These are phyloP conservation scores for Lipomyces starkeyi DNA, from an alignment of 805 yeast species.

Conservation along the genomic window DNA sequence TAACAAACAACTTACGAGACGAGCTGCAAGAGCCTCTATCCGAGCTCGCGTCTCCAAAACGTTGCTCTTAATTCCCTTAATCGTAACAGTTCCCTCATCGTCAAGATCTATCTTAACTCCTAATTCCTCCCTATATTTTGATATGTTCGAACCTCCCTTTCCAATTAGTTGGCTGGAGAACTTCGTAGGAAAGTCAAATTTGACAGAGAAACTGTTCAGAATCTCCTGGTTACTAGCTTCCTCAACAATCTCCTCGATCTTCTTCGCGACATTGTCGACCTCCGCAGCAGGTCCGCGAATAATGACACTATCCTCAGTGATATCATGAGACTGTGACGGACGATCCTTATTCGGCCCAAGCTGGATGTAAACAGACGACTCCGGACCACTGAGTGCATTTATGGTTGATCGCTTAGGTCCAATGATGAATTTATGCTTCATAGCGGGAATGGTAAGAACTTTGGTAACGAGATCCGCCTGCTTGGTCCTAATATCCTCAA, in stretches of 20 bases:
- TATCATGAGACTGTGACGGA: conserved; percentile 43
- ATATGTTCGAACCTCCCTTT: conserved; percentile 78
- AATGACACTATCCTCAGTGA: conserved; percentile 58
- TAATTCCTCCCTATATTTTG: conserved; percentile 69
- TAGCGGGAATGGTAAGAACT: conserved; percentile 58
- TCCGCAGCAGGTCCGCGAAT: conserved; percentile 74
- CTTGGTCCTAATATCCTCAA: conserved; percentile 63
- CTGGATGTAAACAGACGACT: conserved; percentile 47
- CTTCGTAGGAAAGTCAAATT: conserved; percentile 65
- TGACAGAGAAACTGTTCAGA: conserved; percentile 53
- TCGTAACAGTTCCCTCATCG: conserved; percentile 59
- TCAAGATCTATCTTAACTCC: conserved; percentile 79
- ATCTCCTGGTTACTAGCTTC: conserved; percentile 61
- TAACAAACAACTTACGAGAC: conserved; percentile 51
- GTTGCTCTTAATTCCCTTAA: conserved; percentile 80
- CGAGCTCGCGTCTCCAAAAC: conserved; percentile 72
- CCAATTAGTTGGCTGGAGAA: conserved; percentile 86
- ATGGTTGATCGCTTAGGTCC: conserved; percentile 70
- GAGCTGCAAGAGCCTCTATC: conserved; percentile 64
- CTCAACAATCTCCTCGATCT: conserved; percentile 59
- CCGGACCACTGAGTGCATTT: conserved; percentile 50
- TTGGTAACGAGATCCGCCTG: conserved; percentile 53
- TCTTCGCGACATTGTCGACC: conserved; percentile 60
- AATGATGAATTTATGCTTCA: conserved; percentile 62
- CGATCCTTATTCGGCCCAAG: conserved; percentile 45